These are phyloP conservation scores for Xylariomycetidae sp. DNA, from an alignment of 2,329 filamentous ascomycete species.

Conservation along the genomic window DNA sequence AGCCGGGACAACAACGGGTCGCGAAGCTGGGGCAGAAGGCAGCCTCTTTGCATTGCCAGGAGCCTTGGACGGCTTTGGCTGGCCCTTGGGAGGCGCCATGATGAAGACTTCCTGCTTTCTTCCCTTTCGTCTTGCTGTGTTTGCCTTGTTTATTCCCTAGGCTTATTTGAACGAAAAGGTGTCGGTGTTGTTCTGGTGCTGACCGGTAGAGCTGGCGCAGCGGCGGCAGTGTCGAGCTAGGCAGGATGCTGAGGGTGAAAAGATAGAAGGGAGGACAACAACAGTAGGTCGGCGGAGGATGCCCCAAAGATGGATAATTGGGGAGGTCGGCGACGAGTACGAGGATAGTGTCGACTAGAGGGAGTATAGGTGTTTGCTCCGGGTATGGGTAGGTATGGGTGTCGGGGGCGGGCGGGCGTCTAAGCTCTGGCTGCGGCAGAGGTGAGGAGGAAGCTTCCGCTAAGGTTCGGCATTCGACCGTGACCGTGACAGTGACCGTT, in stretches of 20 bases:
- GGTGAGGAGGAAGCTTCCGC: constrained; percentile 5
- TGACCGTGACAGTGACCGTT: constrained; percentile 6
- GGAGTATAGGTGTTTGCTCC: no score
- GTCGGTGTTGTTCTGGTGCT: constrained; percentile 6
- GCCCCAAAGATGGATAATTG: no score
- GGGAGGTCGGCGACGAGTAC: no score
- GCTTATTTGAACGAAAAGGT: no score
- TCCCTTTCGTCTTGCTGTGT: constrained; percentile 6
- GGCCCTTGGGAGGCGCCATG: constrained; percentile 24
- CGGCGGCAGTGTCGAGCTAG: background rate
- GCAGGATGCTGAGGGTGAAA: constrained; percentile 1
- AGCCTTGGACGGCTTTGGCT: constrained; percentile 19
- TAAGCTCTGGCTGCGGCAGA: no score
- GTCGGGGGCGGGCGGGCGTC: no score
- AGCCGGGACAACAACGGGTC: constrained; percentile 23
- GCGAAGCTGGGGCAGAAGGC: constrained; percentile 9
- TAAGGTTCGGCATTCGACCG: constrained; percentile 14
- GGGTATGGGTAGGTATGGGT: no score
- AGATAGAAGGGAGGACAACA: constrained; percentile 3
- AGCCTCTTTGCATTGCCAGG: constrained; percentile 21
- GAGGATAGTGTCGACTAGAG: no score
- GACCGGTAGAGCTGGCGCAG: constrained; percentile 2
- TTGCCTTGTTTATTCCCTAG: no score
- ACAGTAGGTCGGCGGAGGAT: constrained; percentile 1
- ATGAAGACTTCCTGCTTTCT: no score